Conservation (phyloP, 306 rosid species). For the peach (Prunus persica) region DNA sequence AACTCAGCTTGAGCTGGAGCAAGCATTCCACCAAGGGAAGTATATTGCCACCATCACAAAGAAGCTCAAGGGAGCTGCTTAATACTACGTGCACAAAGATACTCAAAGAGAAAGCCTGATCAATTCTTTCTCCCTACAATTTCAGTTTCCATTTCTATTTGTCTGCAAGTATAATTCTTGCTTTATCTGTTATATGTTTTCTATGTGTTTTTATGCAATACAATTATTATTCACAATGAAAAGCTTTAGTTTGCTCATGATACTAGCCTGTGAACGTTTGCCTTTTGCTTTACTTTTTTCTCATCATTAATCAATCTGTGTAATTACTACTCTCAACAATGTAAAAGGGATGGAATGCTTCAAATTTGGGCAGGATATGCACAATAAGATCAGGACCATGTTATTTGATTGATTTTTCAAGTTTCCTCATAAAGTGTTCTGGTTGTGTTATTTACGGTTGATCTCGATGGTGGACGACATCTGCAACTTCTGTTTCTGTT, state of each 20-base stretch:
- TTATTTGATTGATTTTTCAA: too few species aligned
- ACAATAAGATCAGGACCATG: too few species aligned
- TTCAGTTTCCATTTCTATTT: constrained; percentile 37
- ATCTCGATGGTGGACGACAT: too few species aligned
- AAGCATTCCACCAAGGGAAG: constrained; percentile 95
- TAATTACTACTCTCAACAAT: too few species aligned
- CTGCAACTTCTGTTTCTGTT: too few species aligned
- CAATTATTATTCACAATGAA: constrained; percentile 35
- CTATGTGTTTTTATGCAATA: constrained; percentile 45
- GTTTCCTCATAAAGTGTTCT: too few species aligned
- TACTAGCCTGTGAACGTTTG: neutral
- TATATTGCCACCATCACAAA: constrained; percentile 79
- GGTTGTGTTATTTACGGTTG: too few species aligned
- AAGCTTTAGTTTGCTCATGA: constrained; percentile 30
- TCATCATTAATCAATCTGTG: too few species aligned
- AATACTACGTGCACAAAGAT: constrained; percentile 20
- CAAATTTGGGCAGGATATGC: too few species aligned
- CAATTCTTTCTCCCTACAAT: constrained; percentile 40
- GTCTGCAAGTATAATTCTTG: constrained; percentile 42
- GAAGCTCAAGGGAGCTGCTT: constrained; percentile 86
- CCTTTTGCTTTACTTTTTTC: neutral
- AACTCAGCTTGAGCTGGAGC: constrained; percentile 69
- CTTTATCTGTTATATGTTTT: constrained; percentile 29
- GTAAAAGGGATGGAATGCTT: too few species aligned
- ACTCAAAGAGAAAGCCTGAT: constrained; percentile 35